Base-by-base conservation (phyloP, 345 rosid species). In the Pistacia atlantica region DNA sequence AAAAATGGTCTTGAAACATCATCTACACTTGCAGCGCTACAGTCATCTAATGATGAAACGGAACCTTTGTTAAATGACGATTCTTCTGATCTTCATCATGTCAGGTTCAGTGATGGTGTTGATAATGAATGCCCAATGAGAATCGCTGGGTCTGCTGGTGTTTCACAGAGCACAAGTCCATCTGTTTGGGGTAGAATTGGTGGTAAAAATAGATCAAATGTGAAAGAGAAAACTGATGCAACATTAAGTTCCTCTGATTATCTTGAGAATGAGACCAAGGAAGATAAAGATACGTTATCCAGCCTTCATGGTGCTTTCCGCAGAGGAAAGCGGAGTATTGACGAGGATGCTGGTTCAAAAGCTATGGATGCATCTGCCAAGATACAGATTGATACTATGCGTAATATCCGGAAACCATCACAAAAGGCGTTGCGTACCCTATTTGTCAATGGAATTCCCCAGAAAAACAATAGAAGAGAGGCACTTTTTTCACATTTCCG, bases 401-500 rank as follows among this genome's bases (percentile, higher is more conserved):
- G 72, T 49, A 77, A 78, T 64, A 63, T 82, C 68, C 80, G 91
- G 75, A 93, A 89, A 77, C 82, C 92, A 72, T 83, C 89, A 73
- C 97, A 94, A 73, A 94, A 92, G 84, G 99, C 98, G 11, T 72
- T 81, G 80, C 92, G 92, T 48, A 96, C 98, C 67, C 84, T 96
- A 69, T 96, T 94, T 87, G 97, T 96, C 77, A 89, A 88, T 77
- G 85, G 90, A 75, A 84, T 96, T 84, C 99, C 99, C 14, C 91
- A 60, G 57, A 90, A 88, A 83, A 86, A 83, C 86, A 96, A 94
- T 84, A 91, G 78, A 79, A 90, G 84, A 77, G 98, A 89, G 75
- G 83, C 95, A 79, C 97, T 96, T 80, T 89, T 94, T 70, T 84
- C 97, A 74, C 99, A 96, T 89, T 94, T 96, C 81, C 84, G 85